Evolutionary conservation across 177 flowering plant species (phyloP).

Genomic region (Tripterygium wilfordii): DNA sequence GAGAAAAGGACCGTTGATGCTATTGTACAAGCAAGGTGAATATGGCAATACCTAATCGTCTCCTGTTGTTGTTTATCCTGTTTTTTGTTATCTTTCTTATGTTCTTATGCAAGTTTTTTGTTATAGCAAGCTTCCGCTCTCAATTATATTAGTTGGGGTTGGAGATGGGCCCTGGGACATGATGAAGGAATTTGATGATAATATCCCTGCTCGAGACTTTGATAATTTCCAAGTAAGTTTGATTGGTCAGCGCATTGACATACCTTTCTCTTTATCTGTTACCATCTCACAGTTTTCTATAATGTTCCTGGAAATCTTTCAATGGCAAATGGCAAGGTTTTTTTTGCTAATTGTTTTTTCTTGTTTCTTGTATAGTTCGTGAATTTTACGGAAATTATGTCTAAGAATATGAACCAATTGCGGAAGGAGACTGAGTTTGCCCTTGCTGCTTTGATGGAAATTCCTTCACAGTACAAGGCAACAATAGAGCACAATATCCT

Average conservation of each 20-base stretch:
- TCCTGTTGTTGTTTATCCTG: not conserved
- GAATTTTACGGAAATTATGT: slow-evolving; percentile 72
- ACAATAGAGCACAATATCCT: slow-evolving; percentile 48
- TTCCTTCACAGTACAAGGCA: slow-evolving; percentile 72
- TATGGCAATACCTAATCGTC: not conserved
- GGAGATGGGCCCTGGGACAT: slow-evolving; percentile 99
- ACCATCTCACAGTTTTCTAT: not conserved
- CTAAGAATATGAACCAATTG: slow-evolving; percentile 23
- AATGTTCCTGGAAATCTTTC: too few species aligned
- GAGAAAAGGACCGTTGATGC: slow-evolving; percentile 82
- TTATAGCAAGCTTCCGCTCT: slow-evolving; percentile 69
- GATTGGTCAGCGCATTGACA: not conserved
- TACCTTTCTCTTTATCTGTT: not conserved
- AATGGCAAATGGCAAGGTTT: too few species aligned
- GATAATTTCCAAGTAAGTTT: slow-evolving; percentile 83
- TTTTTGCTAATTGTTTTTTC: not conserved
- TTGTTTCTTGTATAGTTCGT: slow-evolving; percentile 44
- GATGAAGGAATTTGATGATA: slow-evolving; percentile 92
- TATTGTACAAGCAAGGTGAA: slow-evolving; percentile 83
- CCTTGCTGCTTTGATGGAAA: slow-evolving; percentile 65
- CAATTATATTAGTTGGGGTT: slow-evolving; percentile 86
- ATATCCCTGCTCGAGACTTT: slow-evolving; percentile 80
- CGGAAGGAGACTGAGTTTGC: slow-evolving; percentile 75
- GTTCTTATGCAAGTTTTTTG: slow-evolving; percentile 2
- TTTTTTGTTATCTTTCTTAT: not conserved